phyloP scores from a whole-genome alignment of 305 asterid species.

The Fraxinus sp. region DNA sequence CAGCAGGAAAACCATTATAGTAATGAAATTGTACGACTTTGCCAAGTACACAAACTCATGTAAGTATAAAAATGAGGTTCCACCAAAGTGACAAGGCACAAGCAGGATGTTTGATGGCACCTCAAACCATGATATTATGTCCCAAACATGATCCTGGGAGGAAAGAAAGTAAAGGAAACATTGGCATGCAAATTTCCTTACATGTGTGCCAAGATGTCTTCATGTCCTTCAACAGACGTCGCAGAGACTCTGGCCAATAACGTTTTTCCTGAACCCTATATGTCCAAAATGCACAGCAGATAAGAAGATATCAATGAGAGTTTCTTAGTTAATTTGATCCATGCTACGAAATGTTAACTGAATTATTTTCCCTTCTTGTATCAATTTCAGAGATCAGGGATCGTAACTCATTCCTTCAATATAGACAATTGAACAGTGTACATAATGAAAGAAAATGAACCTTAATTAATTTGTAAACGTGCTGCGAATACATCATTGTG shows the following conservation, averaged over 20 bases:
- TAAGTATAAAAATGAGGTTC: constrained; percentile 2
- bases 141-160: constrained; percentile 15
- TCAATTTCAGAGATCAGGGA: constrained; percentile 8
- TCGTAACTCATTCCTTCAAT: neutral
- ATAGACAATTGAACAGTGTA: constrained; percentile 19
- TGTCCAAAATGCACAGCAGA: constrained; percentile 19
- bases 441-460: constrained; percentile 11
- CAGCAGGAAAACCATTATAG: constrained; percentile 31
- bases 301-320: neutral
- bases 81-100: neutral
- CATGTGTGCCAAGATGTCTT: constrained; percentile 81
- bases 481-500: neutral
- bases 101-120: constrained; percentile 19
- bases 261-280: constrained; percentile 90
- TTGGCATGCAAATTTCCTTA: constrained; percentile 30
- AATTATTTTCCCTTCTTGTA: neutral
- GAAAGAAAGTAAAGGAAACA: neutral
- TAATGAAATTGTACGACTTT: constrained; percentile 21
- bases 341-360: neutral
- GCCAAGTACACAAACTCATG: constrained; percentile 26
- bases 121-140: constrained; percentile 13
- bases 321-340: neutral
- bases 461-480: neutral
- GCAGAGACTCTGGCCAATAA: constrained; percentile 77
- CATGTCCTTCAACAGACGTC: constrained; percentile 59